Percentiles rank a stretch among this genome's conserved stretches.
These are phyloP conservation scores for Penicillium sp. DNA, from an alignment of 2,329 filamentous ascomycete genomes.

Conservation along the genomic window DNA sequence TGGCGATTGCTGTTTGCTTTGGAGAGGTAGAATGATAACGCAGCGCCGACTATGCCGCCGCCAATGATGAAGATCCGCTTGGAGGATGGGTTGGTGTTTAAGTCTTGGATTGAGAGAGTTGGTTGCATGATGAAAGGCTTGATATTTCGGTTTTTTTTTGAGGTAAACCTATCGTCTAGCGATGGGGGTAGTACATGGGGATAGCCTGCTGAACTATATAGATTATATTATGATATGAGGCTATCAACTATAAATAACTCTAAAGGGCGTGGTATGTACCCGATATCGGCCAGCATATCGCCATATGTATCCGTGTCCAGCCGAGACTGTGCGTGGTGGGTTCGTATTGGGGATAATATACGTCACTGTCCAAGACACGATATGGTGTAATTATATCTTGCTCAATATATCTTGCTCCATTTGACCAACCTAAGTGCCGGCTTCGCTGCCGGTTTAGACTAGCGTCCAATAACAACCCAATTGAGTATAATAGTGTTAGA, in stretches of 20 bases:
- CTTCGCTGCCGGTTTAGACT: background rate
- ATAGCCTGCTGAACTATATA: background rate
- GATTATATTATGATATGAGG: background rate
- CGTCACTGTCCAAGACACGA: background rate
- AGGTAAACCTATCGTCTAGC: background rate
- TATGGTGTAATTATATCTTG: background rate
- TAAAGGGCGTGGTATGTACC: conserved; percentile 4
- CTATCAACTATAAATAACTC: background rate
- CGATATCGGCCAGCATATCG: background rate
- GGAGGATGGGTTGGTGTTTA: conserved; percentile 17
- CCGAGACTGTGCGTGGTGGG: background rate
- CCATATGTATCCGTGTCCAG: background rate
- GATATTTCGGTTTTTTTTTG: too few species aligned
- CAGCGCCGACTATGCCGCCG: conserved; percentile 45
- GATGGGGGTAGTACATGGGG: background rate
- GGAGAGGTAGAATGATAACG: conserved; percentile 42
- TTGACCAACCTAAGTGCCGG: background rate
- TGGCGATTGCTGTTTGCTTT: conserved; percentile 18
- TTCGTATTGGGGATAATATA: background rate
- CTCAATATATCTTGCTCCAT: background rate
- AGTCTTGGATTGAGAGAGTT: background rate
- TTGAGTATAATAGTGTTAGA: background rate
- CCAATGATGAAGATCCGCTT: conserved; percentile 33
- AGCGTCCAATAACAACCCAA: background rate
- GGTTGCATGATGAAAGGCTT: background rate